These are phyloP conservation scores for Aspergillus homomorphus DNA, from an alignment of 495 filamentous ascomycete species.

Conservation along the genomic window DNA sequence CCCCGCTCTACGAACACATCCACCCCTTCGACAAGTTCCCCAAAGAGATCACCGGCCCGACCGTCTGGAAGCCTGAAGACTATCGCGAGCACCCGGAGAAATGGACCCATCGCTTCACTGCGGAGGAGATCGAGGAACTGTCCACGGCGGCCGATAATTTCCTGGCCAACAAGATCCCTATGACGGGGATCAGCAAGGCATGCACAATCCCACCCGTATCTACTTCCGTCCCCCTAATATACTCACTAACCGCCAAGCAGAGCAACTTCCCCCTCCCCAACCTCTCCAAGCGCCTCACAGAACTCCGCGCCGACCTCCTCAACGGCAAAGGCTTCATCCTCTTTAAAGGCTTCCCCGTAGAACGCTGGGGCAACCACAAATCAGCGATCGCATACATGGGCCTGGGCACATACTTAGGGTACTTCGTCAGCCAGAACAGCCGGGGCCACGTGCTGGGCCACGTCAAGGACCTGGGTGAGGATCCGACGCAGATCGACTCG, in stretches of 20 bases:
- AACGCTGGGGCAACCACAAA: conserved; percentile 74
- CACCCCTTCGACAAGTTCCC: conserved; percentile 71
- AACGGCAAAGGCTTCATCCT: conserved; percentile 87
- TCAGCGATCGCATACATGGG: conserved; percentile 88
- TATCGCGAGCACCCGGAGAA: conserved; percentile 65
- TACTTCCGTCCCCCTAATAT: background rate
- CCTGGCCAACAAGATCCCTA: conserved; percentile 54
- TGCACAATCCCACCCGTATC: background rate
- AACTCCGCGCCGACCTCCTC: conserved; percentile 65
- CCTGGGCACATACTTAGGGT: conserved; percentile 79
- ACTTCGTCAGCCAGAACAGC: conserved; percentile 82
- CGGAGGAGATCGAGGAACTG: conserved; percentile 67
- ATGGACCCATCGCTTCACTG: conserved; percentile 72
- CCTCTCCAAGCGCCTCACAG: conserved; percentile 52
- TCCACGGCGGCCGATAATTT: conserved; percentile 65
- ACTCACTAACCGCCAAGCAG: conserved; percentile 13
- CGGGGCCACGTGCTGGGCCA: conserved; percentile 87
- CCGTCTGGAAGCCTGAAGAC: conserved; percentile 74
- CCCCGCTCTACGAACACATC: conserved; percentile 64
- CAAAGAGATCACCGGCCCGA: conserved; percentile 67
- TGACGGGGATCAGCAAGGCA: conserved; percentile 73
- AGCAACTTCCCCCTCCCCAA: conserved; percentile 59
- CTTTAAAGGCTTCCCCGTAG: conserved; percentile 79
- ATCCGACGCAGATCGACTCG: conserved; percentile 72
- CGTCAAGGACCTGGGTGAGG: conserved; percentile 85